A percentile compares a stretch with the other conserved stretches of the same genome.
Conservation (phyloP, 805 yeast genomes). For the Ogataea nitratoaversa region DNA sequence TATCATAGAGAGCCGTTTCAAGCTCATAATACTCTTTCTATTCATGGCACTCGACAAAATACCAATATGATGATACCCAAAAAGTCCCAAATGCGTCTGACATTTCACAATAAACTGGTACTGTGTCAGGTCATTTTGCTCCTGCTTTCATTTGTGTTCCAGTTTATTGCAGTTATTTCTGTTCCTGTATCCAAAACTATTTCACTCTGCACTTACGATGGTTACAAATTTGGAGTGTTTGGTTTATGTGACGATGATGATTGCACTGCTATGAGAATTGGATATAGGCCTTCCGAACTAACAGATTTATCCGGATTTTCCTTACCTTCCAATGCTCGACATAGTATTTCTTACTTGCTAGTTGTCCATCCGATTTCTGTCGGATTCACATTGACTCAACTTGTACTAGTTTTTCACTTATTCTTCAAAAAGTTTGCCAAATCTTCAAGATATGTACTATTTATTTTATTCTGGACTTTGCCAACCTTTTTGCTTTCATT, state of each 20-base stretch:
- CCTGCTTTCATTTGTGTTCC: slow-evolving; percentile 50
- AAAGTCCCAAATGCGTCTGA: not conserved
- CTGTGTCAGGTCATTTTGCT: slow-evolving; percentile 27
- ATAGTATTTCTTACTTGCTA: slow-evolving; percentile 53
- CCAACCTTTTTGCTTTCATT: slow-evolving; percentile 67
- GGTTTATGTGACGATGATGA: slow-evolving; percentile 50
- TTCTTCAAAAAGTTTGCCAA: slow-evolving; percentile 31
- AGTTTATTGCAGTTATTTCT: slow-evolving; percentile 54
- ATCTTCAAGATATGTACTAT: slow-evolving; percentile 42
- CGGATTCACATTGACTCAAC: slow-evolving; percentile 46
- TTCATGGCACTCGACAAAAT: not conserved
- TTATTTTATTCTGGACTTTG: slow-evolving; percentile 54
- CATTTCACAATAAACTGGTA: slow-evolving; percentile 19
- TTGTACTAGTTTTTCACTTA: slow-evolving; percentile 37
- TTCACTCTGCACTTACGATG: slow-evolving; percentile 45
- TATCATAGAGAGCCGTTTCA: no score
- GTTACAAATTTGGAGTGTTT: slow-evolving; percentile 61
- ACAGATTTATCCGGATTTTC: slow-evolving; percentile 36
- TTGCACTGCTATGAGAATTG: slow-evolving; percentile 42
- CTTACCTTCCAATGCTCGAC: slow-evolving; percentile 57
- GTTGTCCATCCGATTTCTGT: slow-evolving; percentile 67
- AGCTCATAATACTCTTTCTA: no score
- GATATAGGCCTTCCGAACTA: slow-evolving; percentile 35
- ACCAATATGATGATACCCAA: not conserved
- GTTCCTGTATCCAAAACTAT: slow-evolving; percentile 53